Evolutionary conservation across 73 alveolate species (phyloP), one percentile per base, ranked within the genome.

Genomic region (Tetrahymena thermophila): DNA sequence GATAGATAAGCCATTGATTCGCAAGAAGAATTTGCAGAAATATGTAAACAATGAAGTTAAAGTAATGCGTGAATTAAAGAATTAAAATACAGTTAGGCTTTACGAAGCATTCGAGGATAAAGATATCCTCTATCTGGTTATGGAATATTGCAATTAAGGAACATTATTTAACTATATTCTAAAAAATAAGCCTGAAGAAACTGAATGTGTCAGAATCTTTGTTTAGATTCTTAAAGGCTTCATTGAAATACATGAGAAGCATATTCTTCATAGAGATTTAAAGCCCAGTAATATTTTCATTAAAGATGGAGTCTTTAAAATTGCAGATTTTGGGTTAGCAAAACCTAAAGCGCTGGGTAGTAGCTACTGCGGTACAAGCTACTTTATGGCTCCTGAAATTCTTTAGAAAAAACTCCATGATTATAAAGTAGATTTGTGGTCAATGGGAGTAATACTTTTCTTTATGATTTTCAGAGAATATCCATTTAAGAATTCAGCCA

Each of bases 331-430:
- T 31, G 89, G 89, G 11, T 71, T 71, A 71, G 89, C 89, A 71
- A 71, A 71, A 71, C 89, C 89, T n/a, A 71, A 71, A 34, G 89
- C 89, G 2, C 17, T 71, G 0, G 89, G 89, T 71, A 71, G 89
- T 25, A 71, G 89, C 37, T 71, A 71, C 37, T 97, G 97, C 34
- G 99, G 99, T 1, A 98, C 99, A 42, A 94, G 98, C 85, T 96
- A 98, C 57, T 98, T 98, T 97, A 98, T 98, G 99, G 99, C 99
- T 28, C 99, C 99, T 50, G 99, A 98, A 98, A 97, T 97, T 0
- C 98, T 97, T 11, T 85, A 83, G 71, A 97, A 95, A 55, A n/a
- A 94, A 42, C 95, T 95, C 57, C 97, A 98, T 97, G 98, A 95
- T 35, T 96, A 93, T 85, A 97, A 97, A 94, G 98, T 97, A 15